Evolutionary conservation across 352 stramenopile species (phyloP), one percentile per base, ranked within the genome.

Genomic region (Globisporangium paroecandrum): DNA sequence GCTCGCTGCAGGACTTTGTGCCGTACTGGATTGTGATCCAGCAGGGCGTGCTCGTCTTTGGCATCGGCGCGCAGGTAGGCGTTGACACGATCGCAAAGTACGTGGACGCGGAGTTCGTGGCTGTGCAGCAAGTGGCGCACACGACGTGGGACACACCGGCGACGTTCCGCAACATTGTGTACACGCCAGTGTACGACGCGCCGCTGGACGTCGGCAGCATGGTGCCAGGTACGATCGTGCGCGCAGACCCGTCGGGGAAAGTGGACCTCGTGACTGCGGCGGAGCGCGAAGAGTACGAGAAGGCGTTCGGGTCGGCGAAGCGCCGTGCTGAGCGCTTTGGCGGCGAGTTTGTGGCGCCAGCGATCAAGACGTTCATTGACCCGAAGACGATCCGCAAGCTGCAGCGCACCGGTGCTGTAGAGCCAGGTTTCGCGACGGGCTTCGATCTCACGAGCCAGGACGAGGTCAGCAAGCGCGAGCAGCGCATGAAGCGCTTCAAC

Each of bases 401-500:
- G 43, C 87, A 95, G 66, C 85, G 87, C 36, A 89, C 82, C 1
- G 87, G 87, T 22, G 80, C 73, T 0, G 81, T 85, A 27, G 75
- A 81, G 59, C 75, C 79, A 3, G 81, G 84, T 3, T 91, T 90
- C 67, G 68, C 83, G 9, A 93, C 86, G 36, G 87, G 85, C 6
- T 87, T 95, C 46, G 85, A 95, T 55, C 62, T 95, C 1, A 81
- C 73, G 51, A 89, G 77, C 66, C 66, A 80, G 5, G 79, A 89
- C 25, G 85, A 95, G 65, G 55, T 81, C 25, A 70, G 62, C 49
- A 93, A 93, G 71, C 82, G 87, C 3, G 78, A 89, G 61, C 71
- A 87, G 66, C 87, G 87, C 57, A 91, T 92, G 81, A 82, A 91
- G 68, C 81, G 87, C 9, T 95, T 95, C 67, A 75, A 93, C 57